These are phyloP conservation scores for Penicillium antarcticum DNA, from an alignment of 495 filamentous ascomycete species.

Conservation along the genomic window DNA sequence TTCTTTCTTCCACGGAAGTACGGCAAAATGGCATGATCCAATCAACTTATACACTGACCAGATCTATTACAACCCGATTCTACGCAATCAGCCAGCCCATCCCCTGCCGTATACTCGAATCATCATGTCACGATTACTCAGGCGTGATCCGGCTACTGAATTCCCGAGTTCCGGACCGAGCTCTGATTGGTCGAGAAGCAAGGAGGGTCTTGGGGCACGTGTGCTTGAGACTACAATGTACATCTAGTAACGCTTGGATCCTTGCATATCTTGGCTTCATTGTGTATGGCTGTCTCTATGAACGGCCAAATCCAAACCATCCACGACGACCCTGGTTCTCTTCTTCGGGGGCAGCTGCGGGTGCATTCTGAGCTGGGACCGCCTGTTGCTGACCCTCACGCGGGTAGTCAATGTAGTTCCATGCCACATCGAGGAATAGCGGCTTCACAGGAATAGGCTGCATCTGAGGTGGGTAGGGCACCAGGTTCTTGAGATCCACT, in stretches of 20 bases:
- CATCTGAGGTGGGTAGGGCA: constrained; percentile 79
- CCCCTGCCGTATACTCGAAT: background rate
- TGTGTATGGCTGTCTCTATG: constrained; percentile 6
- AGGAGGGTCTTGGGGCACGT: constrained; percentile 11
- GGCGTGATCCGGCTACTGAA: constrained; percentile 17
- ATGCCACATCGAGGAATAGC: constrained; percentile 92
- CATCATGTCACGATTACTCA: background rate
- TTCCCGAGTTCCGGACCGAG: constrained; percentile 1
- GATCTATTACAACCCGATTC: too few species aligned
- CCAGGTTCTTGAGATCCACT: constrained; percentile 74
- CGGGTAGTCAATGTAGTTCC: constrained; percentile 97
- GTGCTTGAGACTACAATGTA: background rate
- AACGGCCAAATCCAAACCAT: constrained; percentile 90
- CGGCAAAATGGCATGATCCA: too few species aligned
- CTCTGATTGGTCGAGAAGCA: constrained; percentile 7
- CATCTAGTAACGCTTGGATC: background rate
- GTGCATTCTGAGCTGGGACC: background rate
- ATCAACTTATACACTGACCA: too few species aligned
- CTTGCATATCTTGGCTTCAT: background rate
- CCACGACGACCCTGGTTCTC: constrained; percentile 67
- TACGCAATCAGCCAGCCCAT: too few species aligned
- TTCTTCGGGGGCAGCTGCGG: constrained; percentile 34
- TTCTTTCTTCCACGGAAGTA: too few species aligned
- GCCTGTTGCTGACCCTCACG: constrained; percentile 34
- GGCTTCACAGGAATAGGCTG: constrained; percentile 90